phyloP scores from a whole-genome alignment of 2,329 filamentous ascomycete species.

The Ambrosiella xylebori region DNA sequence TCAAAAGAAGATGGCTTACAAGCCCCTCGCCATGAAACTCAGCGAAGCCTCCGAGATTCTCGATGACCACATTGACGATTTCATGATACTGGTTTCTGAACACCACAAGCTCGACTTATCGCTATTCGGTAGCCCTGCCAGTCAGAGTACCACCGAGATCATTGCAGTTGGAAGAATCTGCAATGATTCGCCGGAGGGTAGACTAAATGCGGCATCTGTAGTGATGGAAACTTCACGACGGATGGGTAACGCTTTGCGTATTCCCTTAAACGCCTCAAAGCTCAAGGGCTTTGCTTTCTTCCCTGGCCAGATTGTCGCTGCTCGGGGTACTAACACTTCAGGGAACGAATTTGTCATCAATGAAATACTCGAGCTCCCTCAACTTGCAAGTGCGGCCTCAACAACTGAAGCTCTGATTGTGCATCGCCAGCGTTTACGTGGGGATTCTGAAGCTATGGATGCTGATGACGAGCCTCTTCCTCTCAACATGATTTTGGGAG shows the following conservation, averaged over 20 bases:
- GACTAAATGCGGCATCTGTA: constrained; percentile 67
- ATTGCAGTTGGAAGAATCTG: constrained; percentile 84
- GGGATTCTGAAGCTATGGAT: constrained; percentile 45
- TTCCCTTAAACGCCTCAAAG: constrained; percentile 60
- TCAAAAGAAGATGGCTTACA: constrained; percentile 78
- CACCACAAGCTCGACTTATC: constrained; percentile 60
- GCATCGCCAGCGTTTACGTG: constrained; percentile 52
- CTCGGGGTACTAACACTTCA: constrained; percentile 73
- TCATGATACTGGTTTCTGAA: constrained; percentile 54
- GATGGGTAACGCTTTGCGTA: constrained; percentile 63
- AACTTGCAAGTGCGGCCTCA: constrained; percentile 59
- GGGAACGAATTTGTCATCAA: constrained; percentile 68
- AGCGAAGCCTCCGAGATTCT: constrained; percentile 84
- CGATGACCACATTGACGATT: constrained; percentile 89
- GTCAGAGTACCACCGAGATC: constrained; percentile 69
- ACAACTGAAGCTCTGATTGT: constrained; percentile 44
- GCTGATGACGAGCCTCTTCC: constrained; percentile 34
- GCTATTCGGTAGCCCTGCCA: constrained; percentile 73
- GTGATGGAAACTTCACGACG: constrained; percentile 77
- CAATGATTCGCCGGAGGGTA: constrained; percentile 72
- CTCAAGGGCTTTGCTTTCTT: constrained; percentile 66
- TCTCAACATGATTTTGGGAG: constrained; percentile 58
- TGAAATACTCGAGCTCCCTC: constrained; percentile 57
- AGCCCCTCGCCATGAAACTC: constrained; percentile 85
- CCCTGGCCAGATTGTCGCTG: constrained; percentile 80